Evolutionary conservation across 2,329 filamentous ascomycete genomes (phyloP).

Genomic region (Calonectria fujianensis): DNA sequence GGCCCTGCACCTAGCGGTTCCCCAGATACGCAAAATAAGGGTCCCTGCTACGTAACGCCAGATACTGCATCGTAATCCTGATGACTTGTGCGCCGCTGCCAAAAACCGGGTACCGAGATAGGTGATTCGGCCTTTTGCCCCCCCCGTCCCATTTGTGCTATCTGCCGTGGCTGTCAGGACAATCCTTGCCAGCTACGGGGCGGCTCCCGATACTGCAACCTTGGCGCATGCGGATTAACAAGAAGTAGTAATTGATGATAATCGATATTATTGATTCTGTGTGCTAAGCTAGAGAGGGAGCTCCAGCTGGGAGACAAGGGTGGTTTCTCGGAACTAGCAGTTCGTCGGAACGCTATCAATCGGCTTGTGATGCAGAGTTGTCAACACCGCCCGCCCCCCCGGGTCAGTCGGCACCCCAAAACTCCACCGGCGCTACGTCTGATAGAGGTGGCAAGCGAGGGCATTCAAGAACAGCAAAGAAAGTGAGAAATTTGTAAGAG

Average conservation of each 20-base stretch:
- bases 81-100: not conserved
- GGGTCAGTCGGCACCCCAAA: slow-evolving; percentile 17
- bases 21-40: slow-evolving; percentile 21
- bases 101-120: slow-evolving; percentile 25
- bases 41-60: slow-evolving; percentile 2
- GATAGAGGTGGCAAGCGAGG: slow-evolving; percentile 27
- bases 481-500: slow-evolving; percentile 7
- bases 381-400: not conserved
- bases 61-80: slow-evolving; percentile 12
- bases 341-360: slow-evolving; percentile 24
- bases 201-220: not conserved
- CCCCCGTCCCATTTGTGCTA: slow-evolving; percentile 1
- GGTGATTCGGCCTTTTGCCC: not conserved
- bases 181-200: not conserved
- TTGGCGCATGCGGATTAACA: not conserved
- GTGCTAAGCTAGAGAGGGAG: not conserved
- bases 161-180: slow-evolving; percentile 10
- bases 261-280: not conserved
- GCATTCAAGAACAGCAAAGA: slow-evolving; percentile 23
- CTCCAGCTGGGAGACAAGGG: no score
- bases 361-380: not conserved
- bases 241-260: not conserved
- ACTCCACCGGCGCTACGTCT: slow-evolving; percentile 7
- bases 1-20: not conserved
- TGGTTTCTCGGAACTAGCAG: slow-evolving; percentile 20